Base-by-base conservation (phyloP, 768 basidiomycete genomes). In the Phallus indusiatus region DNA sequence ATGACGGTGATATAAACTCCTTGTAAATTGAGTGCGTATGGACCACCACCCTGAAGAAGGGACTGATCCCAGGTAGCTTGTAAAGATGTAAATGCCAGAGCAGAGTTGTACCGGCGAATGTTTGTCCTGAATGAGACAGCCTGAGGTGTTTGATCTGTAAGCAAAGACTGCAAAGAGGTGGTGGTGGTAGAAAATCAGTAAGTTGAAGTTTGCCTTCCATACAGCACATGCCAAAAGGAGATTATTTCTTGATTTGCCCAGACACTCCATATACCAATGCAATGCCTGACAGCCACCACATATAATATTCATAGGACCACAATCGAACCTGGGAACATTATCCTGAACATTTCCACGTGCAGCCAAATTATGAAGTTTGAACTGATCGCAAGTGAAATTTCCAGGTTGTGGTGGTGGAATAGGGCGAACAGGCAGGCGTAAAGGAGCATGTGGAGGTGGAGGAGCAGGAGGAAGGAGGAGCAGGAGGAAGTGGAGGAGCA, bases 31-130 rank as follows among this genome's bases (percentile, higher is more conserved):
- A 74, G 76, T 9, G 71, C 66, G 14, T 67, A 71, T 4, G 71
- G 69, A 0, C 72, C 74, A 64, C 65, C 18, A 59, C 69, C 65
- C 63, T 63, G 46, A 51, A 69, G 66, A 37, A 72, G 55, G 2
- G 61, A 53, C 16, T 69, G 36, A 58, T 76, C 73, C 22, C 71
- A 62, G 5, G 61, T 49, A 1, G 71, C 69, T 10, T 70, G 69
- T 0, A 77, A 33, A 0, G 75, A 77, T 0, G 72, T 74, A 56
- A 77, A 76, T 0, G 75, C 65, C 50, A 78, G 65, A 1, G 77
- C 71, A 37, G 64, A 62, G 55, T 79, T 80, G 47, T 78, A 78
- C 24, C 73, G 70, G 11, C 70, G 63, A 8, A 77, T 75, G 5
- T 76, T 64, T 4, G 63, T 60, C 1, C 68, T 37, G 36, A 37